phyloP scores from a whole-genome alignment of 2,329 filamentous ascomycete species.

The Trichoderma cornu-damae region DNA sequence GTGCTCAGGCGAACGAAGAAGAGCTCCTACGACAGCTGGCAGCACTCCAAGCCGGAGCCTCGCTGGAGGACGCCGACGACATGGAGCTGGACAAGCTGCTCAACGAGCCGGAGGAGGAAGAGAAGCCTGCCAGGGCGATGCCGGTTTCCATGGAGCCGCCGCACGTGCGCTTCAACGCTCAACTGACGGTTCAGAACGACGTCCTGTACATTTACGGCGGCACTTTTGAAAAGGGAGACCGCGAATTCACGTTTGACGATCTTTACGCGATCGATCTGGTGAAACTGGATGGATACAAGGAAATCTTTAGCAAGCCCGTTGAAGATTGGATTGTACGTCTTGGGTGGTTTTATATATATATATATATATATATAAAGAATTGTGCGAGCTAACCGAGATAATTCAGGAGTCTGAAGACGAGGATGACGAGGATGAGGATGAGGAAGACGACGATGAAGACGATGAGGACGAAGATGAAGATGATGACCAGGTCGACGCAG shows the following conservation, averaged over 20 bases:
- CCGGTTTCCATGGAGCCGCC: conserved; percentile 75
- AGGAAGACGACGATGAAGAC: conserved; percentile 57
- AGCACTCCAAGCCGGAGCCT: conserved; percentile 70
- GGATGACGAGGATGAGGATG: conserved; percentile 51
- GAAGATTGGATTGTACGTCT: conserved; percentile 69
- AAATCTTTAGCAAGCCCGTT: conserved; percentile 80
- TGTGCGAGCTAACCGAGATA: conserved; percentile 1
- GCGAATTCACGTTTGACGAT: conserved; percentile 94
- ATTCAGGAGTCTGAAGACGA: conserved; percentile 53
- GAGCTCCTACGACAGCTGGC: conserved; percentile 83
- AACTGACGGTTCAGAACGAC: conserved; percentile 86
- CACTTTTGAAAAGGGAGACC: conserved; percentile 90
- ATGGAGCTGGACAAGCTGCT: conserved; percentile 49
- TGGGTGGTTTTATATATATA: background rate
- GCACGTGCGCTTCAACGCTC: conserved; percentile 84
- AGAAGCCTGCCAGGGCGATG: conserved; percentile 56
- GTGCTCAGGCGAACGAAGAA: conserved; percentile 85
- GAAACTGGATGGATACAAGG: conserved; percentile 88
- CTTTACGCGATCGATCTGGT: conserved; percentile 90
- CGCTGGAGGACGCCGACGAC: conserved; percentile 49
- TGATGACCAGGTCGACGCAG: conserved; percentile 47
- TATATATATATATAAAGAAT: too few species aligned
- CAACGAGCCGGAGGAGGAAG: conserved; percentile 50
- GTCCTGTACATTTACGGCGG: conserved; percentile 91
- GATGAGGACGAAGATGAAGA: conserved; percentile 52